phyloP scores from a whole-genome alignment of 2,329 filamentous ascomycete genomes.

The Gliomastix tumulicola region DNA sequence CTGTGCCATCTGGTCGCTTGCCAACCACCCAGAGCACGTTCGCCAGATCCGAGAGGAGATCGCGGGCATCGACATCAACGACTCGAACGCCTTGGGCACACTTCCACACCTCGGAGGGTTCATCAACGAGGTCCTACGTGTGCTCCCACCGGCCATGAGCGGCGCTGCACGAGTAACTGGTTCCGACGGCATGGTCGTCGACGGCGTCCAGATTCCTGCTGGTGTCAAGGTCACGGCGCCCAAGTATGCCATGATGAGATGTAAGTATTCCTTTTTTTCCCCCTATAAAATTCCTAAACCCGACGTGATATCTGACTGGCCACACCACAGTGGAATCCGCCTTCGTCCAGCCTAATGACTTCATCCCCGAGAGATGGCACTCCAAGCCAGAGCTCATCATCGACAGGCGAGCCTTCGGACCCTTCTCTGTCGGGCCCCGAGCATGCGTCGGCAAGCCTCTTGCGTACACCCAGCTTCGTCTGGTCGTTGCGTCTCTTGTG shows the following conservation, averaged over 20 bases:
- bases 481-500: neutral
- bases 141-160: conserved; percentile 1
- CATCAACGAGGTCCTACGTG: conserved; percentile 2
- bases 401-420: conserved; percentile 5
- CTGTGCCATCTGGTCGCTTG: no score
- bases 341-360: conserved; percentile 2
- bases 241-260: neutral
- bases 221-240: conserved; percentile 7
- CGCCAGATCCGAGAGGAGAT: neutral
- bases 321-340: conserved; percentile 1
- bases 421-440: conserved; percentile 1
- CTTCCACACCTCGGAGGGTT: neutral
- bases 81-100: neutral
- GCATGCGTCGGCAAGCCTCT: conserved; percentile 4
- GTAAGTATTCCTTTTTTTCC: no score
- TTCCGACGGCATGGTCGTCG: conserved; percentile 21
- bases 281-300: no score
- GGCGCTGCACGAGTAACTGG: conserved; percentile 18
- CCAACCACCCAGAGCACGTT: neutral
- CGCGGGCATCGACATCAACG: neutral
- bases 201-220: conserved; percentile 16
- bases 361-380: conserved; percentile 10
- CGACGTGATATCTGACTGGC: neutral
- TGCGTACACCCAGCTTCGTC: conserved; percentile 1
- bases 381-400: conserved; percentile 7